Evolutionary conservation across 2,329 filamentous ascomycete species (phyloP), one percentile per base, ranked within the genome.

Genomic region (Scolecobasidium constrictum): DNA sequence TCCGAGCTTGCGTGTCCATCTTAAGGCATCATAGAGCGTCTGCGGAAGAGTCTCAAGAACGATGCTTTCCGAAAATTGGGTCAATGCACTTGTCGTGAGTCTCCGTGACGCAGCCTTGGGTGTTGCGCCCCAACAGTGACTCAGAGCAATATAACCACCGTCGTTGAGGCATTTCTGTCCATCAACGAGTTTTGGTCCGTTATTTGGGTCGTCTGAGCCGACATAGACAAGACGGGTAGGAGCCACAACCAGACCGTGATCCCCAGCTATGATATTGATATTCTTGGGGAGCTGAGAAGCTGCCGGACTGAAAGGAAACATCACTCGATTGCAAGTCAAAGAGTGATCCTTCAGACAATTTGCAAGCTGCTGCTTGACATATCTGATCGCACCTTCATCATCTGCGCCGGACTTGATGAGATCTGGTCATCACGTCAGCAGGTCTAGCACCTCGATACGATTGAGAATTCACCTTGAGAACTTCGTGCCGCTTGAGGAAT

Each of bases 1-100:
- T 3, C 40, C 47, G 7, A 52, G 38, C 4, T n/a, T 33, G 16
- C 35, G 21, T 4, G 40, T 43, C 13, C 13, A 23, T 22, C 20
- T 4, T 11, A 50, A 44, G 5, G 51, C 49, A 39, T 53, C 43
- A 7, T 44, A 38, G 18, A 48, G 46, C 3, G 49, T 46, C 15
- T 41, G n/a, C 7, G 50, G 46, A 2, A 51, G 16, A 0, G 44
- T 31, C 2, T 40, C 17, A 17, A 44, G 15, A 5, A 31, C 22
- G n/a, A 42, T 45, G n/a, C 19, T 16, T 22, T 11, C 11, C 11
- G 17, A 7, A 18, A 39, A 39, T 39, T 21, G 37, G 9, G 21
- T n/a, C 19, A 39, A 26, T 26, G 37, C 21, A 6, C 6, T 35
- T n/a, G 7, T 16, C 9, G 7, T 36, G 7, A 41, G 18, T 16